Evolutionary conservation across 148 eudicot species (phyloP), one percentile per base, ranked within the genome.

Genomic region (Rhododendron simsii): DNA sequence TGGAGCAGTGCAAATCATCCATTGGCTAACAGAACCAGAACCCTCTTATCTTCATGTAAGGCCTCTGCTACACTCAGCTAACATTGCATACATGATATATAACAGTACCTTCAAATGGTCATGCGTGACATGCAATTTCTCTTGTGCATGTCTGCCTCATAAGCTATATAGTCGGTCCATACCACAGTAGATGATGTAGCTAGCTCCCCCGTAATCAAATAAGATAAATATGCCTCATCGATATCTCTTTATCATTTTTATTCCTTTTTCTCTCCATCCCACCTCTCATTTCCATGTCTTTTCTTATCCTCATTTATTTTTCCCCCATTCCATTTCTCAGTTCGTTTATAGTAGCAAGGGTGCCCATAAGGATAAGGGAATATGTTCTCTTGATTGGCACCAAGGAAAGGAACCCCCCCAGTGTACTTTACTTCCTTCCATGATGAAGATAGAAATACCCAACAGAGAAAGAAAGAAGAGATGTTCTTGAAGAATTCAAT

Each of bases 331-430:
- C 81, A 78, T 10, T 23, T 78, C 81, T 78, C 18, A 21, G 33
- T 47, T 50, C 81, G 53, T 47, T 30, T 71, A 33, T 14, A 30
- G 76, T 48, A 79, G 28, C 28, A 23, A 79, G 81, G 81, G 57
- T n/a, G 81, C 81, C 81, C 59, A 79, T 79, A 79, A 79, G 33
- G 81, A 79, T 47, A 79, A 48, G 35, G 81, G 81, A 79, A 79
- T 79, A 79, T 79, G 44, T 14, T 79, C 81, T 79, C 18, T 47
- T 79, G 81, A 59, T 47, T 78, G 13, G 81, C 81, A 78, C 51
- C 15, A 23, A 44, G 26, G 50, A 37, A 18, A 11, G 50, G 28
- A 77, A 37, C 10, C n/a, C 12, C 12, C 51, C 30, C 15, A 11
- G 12, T n/a, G 51, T n/a, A 79, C 1, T 47, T 47, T 26, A 48